phyloP scores from a whole-genome alignment of 306 rosid species.

The Vicia villosa region DNA sequence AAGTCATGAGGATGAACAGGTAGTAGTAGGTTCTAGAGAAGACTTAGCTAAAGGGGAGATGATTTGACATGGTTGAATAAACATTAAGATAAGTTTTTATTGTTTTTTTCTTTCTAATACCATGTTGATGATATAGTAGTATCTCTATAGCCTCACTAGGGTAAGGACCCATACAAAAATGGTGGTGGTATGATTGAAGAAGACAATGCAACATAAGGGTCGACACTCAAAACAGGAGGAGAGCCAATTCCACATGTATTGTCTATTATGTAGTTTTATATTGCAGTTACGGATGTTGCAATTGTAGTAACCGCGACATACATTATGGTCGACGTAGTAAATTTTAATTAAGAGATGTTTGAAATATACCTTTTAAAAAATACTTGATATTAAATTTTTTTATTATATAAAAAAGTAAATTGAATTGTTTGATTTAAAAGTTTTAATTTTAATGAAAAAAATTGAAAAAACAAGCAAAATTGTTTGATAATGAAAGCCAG shows the following conservation, averaged over 20 bases:
- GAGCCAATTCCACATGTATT: constrained; percentile 59
- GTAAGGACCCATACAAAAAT: constrained; percentile 39
- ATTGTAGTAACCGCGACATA: too few relatives aligned
- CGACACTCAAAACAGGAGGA: constrained; percentile 46
- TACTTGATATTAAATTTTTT: too few relatives aligned
- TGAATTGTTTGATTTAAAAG: too few relatives aligned
- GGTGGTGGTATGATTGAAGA: constrained; percentile 42
- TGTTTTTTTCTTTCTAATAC: constrained; percentile 1
- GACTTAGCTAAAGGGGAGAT: constrained; percentile 34
- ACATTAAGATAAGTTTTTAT: constrained; percentile 13
- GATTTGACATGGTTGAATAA: constrained; percentile 32
- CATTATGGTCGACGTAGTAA: too few relatives aligned
- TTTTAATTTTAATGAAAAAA: too few relatives aligned
- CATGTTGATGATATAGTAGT: constrained; percentile 25
- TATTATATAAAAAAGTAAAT: too few relatives aligned
- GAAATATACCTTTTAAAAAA: too few relatives aligned
- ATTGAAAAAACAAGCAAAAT: too few relatives aligned
- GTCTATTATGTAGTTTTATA: constrained; percentile 33
- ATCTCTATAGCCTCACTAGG: not conserved
- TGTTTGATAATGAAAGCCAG: too few relatives aligned
- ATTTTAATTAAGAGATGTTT: too few relatives aligned
- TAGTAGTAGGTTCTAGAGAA: constrained; percentile 39
- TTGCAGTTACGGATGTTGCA: too few relatives aligned
- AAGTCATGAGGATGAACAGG: constrained; percentile 22
- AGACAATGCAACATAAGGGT: constrained; percentile 54